Evolutionary conservation across 2,329 filamentous ascomycete species (phyloP).

Genomic region (Herpotrichia juniperi): DNA sequence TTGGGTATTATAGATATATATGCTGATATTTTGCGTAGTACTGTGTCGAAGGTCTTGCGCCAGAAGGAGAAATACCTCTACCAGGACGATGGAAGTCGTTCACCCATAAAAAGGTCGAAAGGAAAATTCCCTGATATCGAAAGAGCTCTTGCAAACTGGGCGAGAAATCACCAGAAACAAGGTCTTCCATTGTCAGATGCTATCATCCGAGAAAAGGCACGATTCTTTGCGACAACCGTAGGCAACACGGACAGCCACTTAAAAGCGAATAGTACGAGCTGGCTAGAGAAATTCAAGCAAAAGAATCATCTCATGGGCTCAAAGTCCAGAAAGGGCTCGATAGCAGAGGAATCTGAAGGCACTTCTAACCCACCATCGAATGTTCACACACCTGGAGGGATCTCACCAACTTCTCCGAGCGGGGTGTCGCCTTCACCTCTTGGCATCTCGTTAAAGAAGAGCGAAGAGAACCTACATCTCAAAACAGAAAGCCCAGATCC

Average conservation of each 20-base stretch:
- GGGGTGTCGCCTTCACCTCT: conserved; percentile 73
- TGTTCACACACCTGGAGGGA: conserved; percentile 67
- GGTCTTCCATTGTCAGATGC: conserved; percentile 77
- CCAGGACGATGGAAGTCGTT: conserved; percentile 77
- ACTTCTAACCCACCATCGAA: conserved; percentile 62
- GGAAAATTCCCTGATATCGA: conserved; percentile 91
- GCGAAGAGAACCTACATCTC: conserved; percentile 69
- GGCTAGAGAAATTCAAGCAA: conserved; percentile 95
- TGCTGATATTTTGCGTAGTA: conserved; percentile 62
- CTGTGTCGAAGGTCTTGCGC: conserved; percentile 95
- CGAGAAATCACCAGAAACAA: conserved; percentile 78
- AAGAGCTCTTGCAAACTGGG: conserved; percentile 85
- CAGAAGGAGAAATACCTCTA: conserved; percentile 94
- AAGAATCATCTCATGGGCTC: conserved; percentile 72
- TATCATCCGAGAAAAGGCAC: conserved; percentile 84
- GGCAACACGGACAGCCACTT: conserved; percentile 73
- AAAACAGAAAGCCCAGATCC: conserved; percentile 64
- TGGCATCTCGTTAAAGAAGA: conserved; percentile 66
- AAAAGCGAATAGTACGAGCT: conserved; percentile 73
- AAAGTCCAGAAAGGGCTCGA: conserved; percentile 61
- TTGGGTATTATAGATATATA: conserved; percentile 2
- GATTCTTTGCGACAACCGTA: conserved; percentile 77
- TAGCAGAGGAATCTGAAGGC: conserved; percentile 71
- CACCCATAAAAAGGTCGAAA: conserved; percentile 81
- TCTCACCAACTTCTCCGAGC: conserved; percentile 76